Conservation (phyloP, 2,329 filamentous ascomycete species). For the Pseudogymnoascus destructans region DNA sequence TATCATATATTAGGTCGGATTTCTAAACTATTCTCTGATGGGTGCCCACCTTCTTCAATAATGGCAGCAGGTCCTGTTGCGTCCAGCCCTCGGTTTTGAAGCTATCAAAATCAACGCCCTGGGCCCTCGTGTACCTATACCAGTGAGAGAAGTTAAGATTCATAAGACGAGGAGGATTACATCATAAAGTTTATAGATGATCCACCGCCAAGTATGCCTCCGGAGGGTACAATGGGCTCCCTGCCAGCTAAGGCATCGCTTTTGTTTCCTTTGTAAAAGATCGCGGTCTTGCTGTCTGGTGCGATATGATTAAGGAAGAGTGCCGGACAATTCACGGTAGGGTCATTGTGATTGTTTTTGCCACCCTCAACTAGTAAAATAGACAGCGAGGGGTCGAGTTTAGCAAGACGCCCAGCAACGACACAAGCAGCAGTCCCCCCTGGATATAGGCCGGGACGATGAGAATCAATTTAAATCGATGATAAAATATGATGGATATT, state of each 20-base stretch:
- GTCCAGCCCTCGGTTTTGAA: constrained; percentile 41
- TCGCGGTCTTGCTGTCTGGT: constrained; percentile 35
- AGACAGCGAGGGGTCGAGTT: constrained; percentile 35
- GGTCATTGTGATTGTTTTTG: constrained; percentile 37
- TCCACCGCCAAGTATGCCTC: constrained; percentile 47
- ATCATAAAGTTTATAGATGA: constrained; percentile 48
- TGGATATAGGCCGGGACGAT: background rate
- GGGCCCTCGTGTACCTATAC: constrained; percentile 29
- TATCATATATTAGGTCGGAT: background rate
- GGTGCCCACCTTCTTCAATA: constrained; percentile 33
- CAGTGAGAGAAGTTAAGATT: constrained; percentile 14
- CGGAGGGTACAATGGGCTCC: constrained; percentile 30
- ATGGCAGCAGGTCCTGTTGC: constrained; percentile 38
- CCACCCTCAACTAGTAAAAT: constrained; percentile 42
- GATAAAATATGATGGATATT: constrained; percentile 23
- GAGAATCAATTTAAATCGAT: constrained; percentile 14
- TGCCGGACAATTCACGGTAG: constrained; percentile 37
- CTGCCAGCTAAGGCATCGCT: constrained; percentile 34
- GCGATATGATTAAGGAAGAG: constrained; percentile 36
- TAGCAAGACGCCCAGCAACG: constrained; percentile 36
- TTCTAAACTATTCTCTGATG: constrained; percentile 23
- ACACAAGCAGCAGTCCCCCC: constrained; percentile 38
- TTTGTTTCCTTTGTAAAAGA: constrained; percentile 38
- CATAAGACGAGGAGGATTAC: constrained; percentile 17
- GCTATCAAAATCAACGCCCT: constrained; percentile 36